Base-by-base conservation (phyloP, 1,139 yeast genomes). In the Pichia sp. region DNA sequence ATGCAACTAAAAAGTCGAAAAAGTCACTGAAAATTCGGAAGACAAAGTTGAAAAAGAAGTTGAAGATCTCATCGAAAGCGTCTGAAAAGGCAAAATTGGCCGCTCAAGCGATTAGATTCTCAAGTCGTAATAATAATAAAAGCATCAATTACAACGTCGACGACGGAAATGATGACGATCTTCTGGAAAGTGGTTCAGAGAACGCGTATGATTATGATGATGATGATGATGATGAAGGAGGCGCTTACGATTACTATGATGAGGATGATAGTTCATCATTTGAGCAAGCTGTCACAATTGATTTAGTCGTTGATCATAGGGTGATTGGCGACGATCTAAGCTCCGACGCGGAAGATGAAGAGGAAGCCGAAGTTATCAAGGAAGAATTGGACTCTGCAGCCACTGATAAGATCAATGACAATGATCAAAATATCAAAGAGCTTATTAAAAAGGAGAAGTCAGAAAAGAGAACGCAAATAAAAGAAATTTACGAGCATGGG, bases 111-210 rank as follows among this genome's bases (percentile, higher is more conserved):
- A 48, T 87, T 54, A 76, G 97, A 59, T 89, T 91, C 64, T 87
- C 95, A 10, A 78, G 92, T 2, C 78, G 97, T 67, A 87, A 87
- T 61, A 73, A 67, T 63, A 73, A 66, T 62, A 82, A 77, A 61
- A 78, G 78, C 43, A 84, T 92, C 51, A 90, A 92, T 68, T 90
- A 91, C 68, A 83, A 81, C 44, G 82, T 88, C 44, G 96, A 89
- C 59, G 77, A 78, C 45, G 87, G 83, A 9, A 86, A 87, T 62
- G 70, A 67, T 49, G 87, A 84, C 56, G 71, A 67, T 49, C 77
- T 85, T 52, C 68, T 84, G 43, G 83, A 75, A 58, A 76, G 83
- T 55, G 89, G 79, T 42, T 81, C 63, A 4, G 71, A 68, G 30
- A 73, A 68, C 42, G 71, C 62, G 7, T 69, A 65, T 4, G 70